Evolutionary conservation across 2,329 filamentous ascomycete genomes (phyloP), one percentile per base, ranked within the genome.

Genomic region (Fusarium camptoceras): DNA sequence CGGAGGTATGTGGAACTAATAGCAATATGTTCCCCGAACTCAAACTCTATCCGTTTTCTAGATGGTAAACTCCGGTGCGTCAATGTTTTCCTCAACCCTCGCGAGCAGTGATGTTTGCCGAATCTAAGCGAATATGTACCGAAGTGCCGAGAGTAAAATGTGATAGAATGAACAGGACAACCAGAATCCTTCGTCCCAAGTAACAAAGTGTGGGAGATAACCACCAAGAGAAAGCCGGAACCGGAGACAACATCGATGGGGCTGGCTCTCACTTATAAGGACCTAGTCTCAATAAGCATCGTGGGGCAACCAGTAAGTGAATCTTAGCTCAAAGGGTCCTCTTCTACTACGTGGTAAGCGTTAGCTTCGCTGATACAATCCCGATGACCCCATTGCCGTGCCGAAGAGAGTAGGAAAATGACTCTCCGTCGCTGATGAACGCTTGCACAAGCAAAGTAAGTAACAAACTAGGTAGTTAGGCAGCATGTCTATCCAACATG

Each of bases 361-460:
- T 61, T 59, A 59, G 65, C 46, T 57, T 64, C 53, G 34, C 43
- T 71, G 67, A 60, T 70, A 64, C 68, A 65, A 70, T 70, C 41
- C 59, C 41, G 28, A 48, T 16, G 27, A 16, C 46, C 37, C 31
- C 43, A 28, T 46, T 46, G 41, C 44, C 25, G 44, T 42, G 20
- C 24, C 41, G 41, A 56, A 24, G 55, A 49, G 12, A 22, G 37
- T 25, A 37, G 30, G 39, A 16, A 66, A 54, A 67, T 67, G 62
- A 41, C 57, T 70, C 64, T 53, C 41, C 60, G 48, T 43, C 34
- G 22, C 47, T 31, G 41, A 31, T 27, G 44, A n/a, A 37, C 34
- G 34, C 34, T n/a, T 37, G 34, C 34, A 37, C 34, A 37, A 37
- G 34, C 34, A 37, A n/a, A 37, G 34, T 18, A 37, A 11, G 18